Base-by-base conservation (phyloP, 1,139 yeast genomes). In the Saccharomycopsis hybrid region DNA sequence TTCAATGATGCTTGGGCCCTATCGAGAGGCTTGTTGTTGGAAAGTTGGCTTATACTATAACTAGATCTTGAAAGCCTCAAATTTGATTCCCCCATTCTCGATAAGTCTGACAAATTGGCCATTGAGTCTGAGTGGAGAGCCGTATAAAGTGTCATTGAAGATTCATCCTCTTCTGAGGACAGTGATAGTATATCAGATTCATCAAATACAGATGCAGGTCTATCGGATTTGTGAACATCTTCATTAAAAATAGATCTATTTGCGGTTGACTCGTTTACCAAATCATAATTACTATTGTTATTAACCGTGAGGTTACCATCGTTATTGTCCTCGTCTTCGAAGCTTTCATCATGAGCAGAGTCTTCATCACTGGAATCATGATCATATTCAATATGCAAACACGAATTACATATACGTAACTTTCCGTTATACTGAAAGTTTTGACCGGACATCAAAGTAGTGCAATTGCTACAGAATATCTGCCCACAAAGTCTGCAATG, bases 401-500 rank as follows among this genome's bases (percentile, higher is more conserved):
- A 89, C 2, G 85, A 82, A 53, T 77, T 74, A 61, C 97, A 89
- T 2, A 87, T 89, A 49, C 96, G 69, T 69, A 89, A 74, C 56
- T 77, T 80, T 33, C 90, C 95, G 37, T 72, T 72, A 58, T 80
- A 78, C 37, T 76, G 75, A 62, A 88, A 87, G 59, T 80, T 80
- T 41, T 78, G 80, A 41, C 95, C 95, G 2, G 88, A 76, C 9
- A 89, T 80, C 57, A 88, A 76, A 2, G 78, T 68, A 0, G 97
- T 89, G 64, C 98, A 92, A n/a, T 77, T 75, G 32, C 87, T 76
- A 65, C 98, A 92, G 61, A 89, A 92, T 41, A 92, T 92, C 64
- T 90, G 97, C 2, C 97, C 97, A 66, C 98, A 92, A 47, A 90
- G 82, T 47, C 98, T 71, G 62, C 98, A 92, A 65, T 92, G 98